These are phyloP conservation scores for Macadamia integrifolia DNA, from an alignment of 164 flowering plant species.

Conservation along the genomic window DNA sequence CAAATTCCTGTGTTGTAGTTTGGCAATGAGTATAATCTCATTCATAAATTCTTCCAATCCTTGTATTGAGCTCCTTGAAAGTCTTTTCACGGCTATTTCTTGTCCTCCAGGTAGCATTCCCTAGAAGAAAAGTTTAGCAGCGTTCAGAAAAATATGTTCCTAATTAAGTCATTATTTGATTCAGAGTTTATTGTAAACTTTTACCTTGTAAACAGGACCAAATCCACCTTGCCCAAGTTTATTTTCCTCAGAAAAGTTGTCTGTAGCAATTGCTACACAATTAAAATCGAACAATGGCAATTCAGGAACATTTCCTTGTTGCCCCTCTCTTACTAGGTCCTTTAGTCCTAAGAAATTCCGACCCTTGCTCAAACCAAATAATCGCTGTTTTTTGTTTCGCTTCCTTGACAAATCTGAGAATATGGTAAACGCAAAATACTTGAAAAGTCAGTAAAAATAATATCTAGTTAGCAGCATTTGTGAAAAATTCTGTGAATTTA, in stretches of 20 bases:
- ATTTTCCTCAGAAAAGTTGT: constrained; percentile 13
- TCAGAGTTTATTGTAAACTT: not conserved
- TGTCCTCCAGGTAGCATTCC: constrained; percentile 22
- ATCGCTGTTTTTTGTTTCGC: not conserved
- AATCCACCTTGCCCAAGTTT: constrained; percentile 26
- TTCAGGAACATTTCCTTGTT: constrained; percentile 1
- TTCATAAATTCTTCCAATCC: constrained; percentile 19
- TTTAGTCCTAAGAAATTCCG: not conserved
- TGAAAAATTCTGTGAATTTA: not conserved
- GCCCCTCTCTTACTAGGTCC: not conserved
- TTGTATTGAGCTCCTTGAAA: constrained; percentile 20
- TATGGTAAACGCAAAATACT: too few relatives aligned
- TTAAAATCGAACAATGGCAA: constrained; percentile 7
- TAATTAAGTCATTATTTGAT: too few relatives aligned
- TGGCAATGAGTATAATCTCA: constrained; percentile 20
- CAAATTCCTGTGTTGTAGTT: constrained; percentile 27
- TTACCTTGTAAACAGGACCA: constrained; percentile 21
- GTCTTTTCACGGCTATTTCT: constrained; percentile 22
- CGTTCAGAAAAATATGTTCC: too few relatives aligned
- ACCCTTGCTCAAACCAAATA: not conserved
- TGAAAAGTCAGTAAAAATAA: too few relatives aligned
- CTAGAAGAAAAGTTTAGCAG: constrained; percentile 2
- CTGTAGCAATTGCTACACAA: constrained; percentile 11
- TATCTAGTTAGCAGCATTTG: not conserved
- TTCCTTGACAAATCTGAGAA: too few relatives aligned